phyloP scores from a whole-genome alignment of 129 eudicot genomes.

The Saposhnikovia divaricata region DNA sequence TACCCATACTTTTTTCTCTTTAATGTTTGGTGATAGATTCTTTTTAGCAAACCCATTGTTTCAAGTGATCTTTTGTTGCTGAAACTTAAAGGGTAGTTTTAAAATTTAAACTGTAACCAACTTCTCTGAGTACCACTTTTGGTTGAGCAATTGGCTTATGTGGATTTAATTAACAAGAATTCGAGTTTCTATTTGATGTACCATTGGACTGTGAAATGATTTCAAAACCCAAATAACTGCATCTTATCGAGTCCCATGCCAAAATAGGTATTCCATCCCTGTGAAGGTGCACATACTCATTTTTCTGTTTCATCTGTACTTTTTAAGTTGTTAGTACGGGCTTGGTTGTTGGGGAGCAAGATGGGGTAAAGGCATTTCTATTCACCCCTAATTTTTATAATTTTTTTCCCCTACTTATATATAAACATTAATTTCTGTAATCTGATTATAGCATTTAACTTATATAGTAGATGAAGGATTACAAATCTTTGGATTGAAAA shows the following conservation, averaged over 20 bases:
- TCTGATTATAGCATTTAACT: neutral
- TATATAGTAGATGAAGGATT: neutral
- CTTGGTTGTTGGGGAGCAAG: neutral
- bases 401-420: neutral
- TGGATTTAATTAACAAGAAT: neutral
- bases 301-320: neutral
- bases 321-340: neutral
- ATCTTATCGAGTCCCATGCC: neutral
- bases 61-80: neutral
- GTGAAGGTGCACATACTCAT: neutral
- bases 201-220: neutral
- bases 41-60: neutral
- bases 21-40: neutral
- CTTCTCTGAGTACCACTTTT: neutral
- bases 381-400: neutral
- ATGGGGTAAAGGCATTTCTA: neutral
- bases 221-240: neutral
- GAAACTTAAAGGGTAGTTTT: neutral
- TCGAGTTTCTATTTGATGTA: neutral
- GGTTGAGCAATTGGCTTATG: neutral
- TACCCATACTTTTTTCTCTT: neutral
- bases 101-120: neutral
- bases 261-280: neutral
- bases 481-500: neutral
- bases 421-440: neutral